These are phyloP conservation scores for Lepidopterella palustris DNA, from an alignment of 495 filamentous ascomycete species.

Conservation along the genomic window DNA sequence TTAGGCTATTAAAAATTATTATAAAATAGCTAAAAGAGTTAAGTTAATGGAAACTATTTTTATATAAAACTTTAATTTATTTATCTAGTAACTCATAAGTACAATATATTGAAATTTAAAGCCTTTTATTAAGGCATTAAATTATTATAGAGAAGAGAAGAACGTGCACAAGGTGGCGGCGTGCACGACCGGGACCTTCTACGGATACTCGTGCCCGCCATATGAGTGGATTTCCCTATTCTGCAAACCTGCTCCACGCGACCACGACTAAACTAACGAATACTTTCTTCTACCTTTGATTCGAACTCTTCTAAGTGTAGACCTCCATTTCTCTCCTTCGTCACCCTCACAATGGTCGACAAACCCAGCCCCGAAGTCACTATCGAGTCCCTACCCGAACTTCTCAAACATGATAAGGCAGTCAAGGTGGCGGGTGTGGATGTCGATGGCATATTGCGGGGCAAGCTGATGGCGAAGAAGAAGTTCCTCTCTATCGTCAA, in stretches of 20 bases:
- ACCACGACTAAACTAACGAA: neutral
- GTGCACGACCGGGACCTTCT: too few species aligned
- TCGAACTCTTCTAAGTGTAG: neutral
- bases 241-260: neutral
- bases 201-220: too few species aligned
- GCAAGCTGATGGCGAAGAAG: conserved; percentile 91
- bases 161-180: neutral
- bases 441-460: conserved; percentile 83
- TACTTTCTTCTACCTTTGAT: neutral
- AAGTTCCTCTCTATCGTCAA: conserved; percentile 85
- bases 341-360: conserved; percentile 5
- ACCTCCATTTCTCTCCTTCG: neutral
- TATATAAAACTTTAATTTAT: too few species aligned
- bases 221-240: neutral
- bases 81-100: too few species aligned
- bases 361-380: conserved; percentile 42
- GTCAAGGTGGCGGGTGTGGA: conserved; percentile 88
- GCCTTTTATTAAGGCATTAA: too few species aligned
- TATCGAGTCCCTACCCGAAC: conserved; percentile 52
- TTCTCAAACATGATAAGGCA: conserved; percentile 68
- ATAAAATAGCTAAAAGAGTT: too few species aligned
- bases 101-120: too few species aligned
- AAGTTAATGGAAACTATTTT: too few species aligned
- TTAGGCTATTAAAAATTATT: too few species aligned
- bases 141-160: too few species aligned